Percentiles rank a stretch among this genome's conserved stretches.
Conservation (phyloP, 352 stramenopile genomes). For the Phytophthora boehmeriae region DNA sequence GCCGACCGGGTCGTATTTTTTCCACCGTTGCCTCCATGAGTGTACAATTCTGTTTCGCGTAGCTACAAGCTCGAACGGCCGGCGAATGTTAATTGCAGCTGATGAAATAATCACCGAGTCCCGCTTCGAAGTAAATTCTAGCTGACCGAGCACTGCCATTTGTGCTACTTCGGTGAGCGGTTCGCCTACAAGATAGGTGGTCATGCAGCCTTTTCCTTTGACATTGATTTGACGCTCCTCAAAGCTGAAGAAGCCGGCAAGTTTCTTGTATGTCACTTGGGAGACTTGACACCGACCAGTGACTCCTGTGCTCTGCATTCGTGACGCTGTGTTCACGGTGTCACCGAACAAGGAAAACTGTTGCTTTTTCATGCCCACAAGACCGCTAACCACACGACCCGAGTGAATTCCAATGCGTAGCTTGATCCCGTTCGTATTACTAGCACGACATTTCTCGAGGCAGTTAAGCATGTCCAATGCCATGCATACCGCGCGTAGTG, state of each 20-base stretch:
- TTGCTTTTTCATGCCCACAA: conserved; percentile 93
- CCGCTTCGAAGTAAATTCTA: conserved; percentile 65
- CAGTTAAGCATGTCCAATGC: conserved; percentile 76
- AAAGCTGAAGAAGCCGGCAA: conserved; percentile 76
- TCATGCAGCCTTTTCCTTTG: conserved; percentile 89
- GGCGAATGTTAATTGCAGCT: conserved; percentile 37
- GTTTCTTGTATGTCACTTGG: conserved; percentile 84
- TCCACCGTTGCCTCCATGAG: conserved; percentile 57
- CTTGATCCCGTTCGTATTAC: conserved; percentile 86
- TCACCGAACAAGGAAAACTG: conserved; percentile 95
- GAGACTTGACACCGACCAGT: conserved; percentile 83
- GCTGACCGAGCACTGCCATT: conserved; percentile 60
- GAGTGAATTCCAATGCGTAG: conserved; percentile 92
- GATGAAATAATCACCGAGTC: conserved; percentile 68
- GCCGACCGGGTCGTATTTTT: conserved; percentile 60
- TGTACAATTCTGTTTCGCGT: conserved; percentile 60
- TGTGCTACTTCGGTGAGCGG: conserved; percentile 67
- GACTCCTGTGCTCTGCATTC: conserved; percentile 91
- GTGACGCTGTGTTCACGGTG: conserved; percentile 89
- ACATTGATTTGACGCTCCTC: conserved; percentile 83
- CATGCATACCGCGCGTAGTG: conserved; percentile 76
- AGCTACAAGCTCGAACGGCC: conserved; percentile 51
- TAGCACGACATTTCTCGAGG: conserved; percentile 73
- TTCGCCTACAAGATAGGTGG: conserved; percentile 80
- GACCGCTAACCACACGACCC: conserved; percentile 84